Evolutionary conservation across 176 grass and related monocot genomes (phyloP).

Genomic region (Avena sativa): DNA sequence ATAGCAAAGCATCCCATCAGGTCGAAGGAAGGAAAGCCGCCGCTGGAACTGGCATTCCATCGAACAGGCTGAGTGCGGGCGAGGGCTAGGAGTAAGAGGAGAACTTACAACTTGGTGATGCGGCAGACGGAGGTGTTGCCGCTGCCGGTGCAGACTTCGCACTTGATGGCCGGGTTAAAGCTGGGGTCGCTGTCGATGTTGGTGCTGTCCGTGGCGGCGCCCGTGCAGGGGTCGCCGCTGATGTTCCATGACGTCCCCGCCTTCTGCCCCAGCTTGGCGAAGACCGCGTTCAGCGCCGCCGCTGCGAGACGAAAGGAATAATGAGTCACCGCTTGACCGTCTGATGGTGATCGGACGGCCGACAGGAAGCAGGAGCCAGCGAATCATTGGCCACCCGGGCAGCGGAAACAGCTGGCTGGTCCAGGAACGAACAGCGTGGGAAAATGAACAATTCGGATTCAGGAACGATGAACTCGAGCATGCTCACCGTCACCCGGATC

Average conservation of each 20-base stretch:
- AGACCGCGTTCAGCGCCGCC: slow-evolving; percentile 69
- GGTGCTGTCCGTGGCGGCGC: slow-evolving; percentile 61
- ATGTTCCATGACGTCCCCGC: slow-evolving; percentile 74
- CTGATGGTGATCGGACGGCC: neutral
- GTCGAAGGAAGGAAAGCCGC: neutral
- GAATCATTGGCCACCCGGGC: too few species aligned
- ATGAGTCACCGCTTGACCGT: neutral
- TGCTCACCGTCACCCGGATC: slow-evolving; percentile 51
- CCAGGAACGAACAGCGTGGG: neutral
- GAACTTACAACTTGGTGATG: slow-evolving; percentile 64
- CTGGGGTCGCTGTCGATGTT: slow-evolving; percentile 7
- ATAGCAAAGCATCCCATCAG: neutral
- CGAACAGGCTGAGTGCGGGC: slow-evolving; percentile 2
- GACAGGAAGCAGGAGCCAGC: neutral
- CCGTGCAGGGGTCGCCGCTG: slow-evolving; percentile 89
- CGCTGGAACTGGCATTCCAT: neutral
- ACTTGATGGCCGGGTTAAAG: slow-evolving; percentile 74
- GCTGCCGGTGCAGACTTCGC: slow-evolving; percentile 47
- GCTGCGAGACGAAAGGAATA: slow-evolving; percentile 29
- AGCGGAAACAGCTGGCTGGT: neutral
- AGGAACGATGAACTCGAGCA: neutral
- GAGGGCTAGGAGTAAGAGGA: neutral
- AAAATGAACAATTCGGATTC: neutral
- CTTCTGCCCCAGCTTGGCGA: slow-evolving; percentile 51
- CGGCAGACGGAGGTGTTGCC: slow-evolving; percentile 67